Base-by-base conservation (phyloP, 805 yeast genomes). In the Barnettozyma salicaria region DNA sequence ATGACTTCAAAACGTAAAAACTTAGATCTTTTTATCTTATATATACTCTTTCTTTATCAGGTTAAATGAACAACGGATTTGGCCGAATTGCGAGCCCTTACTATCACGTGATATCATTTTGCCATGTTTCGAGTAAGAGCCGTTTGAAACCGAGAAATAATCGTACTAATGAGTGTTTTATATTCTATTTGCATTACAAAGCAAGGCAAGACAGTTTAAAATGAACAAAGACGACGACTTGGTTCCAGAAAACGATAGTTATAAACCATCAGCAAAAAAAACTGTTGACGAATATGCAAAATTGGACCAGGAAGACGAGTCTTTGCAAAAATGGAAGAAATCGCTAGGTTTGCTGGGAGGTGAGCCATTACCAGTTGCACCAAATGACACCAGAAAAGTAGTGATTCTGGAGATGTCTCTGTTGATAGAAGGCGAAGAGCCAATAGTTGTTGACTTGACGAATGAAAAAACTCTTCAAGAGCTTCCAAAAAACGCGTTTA, bases 271-370 rank as follows among this genome's bases (percentile, higher is more conserved):
- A 5, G 71, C 64, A 14, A 74, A 88, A 65, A 87, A 87, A 55
- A 81, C 94, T 13, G 72, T 88, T 28, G 87, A 75, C 29, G 96
- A 88, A 56, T 88, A 88, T 60, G 76, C 80, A 38, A 72, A 79
- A 39, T 63, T 88, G 48, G 97, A 88, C 56, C 90, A 90, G 10
- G 83, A 87, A 50, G 97, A 88, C 58, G 96, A 86, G 60, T 81
- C 94, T 13, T 68, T 88, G 45, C 84, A 81, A 44, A 85, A 84
- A 60, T 88, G 97, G 97, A 89, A 89, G 60, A 84, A 78, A 40
- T 83, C 95, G 1, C 65, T 88, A 22, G 97, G 97, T 1, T 65
- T 88, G 40, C 61, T 77, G 34, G 69, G 76, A 8, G 78, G 77
- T 42, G 61, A 58, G n/a, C 56, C 76, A 4, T 65, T 77, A 45